phyloP scores from a whole-genome alignment of 2,329 filamentous ascomycete genomes.

The Daldinia eschscholtzii region DNA sequence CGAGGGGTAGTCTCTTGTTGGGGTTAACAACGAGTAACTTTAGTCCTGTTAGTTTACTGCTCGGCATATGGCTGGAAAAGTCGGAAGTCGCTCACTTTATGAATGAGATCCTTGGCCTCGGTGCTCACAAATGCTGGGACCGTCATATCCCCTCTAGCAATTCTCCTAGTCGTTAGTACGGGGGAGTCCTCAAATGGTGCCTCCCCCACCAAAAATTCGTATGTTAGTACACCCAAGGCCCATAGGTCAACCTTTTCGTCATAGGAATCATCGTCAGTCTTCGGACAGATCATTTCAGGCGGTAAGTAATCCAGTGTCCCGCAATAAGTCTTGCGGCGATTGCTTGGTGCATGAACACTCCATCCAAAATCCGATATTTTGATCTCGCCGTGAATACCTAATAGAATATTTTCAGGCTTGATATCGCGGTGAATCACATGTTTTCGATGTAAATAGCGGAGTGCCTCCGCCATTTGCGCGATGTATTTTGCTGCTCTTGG shows the following conservation, averaged over 20 bases:
- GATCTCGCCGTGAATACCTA: background rate
- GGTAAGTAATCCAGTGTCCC: background rate
- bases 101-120: conserved; percentile 8
- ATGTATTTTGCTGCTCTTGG: background rate
- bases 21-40: background rate
- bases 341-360: background rate
- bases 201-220: conserved; percentile 94
- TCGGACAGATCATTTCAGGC: background rate
- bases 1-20: background rate
- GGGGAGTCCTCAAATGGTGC: conserved; percentile 96
- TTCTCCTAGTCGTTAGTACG: conserved; percentile 91
- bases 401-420: background rate
- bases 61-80: background rate
- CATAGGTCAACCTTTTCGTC: conserved; percentile 94
- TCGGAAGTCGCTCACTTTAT: background rate
- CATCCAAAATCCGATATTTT: background rate
- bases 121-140: background rate
- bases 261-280: background rate
- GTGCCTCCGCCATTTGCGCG: background rate
- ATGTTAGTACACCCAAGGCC: conserved; percentile 92
- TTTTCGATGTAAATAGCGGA: background rate
- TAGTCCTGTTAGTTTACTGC: background rate
- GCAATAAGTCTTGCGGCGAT: background rate
- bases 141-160: conserved; percentile 87
- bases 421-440: background rate